phyloP scores from a whole-genome alignment of 1,284 basidiomycete genomes.

The Spongiforma sp. region DNA sequence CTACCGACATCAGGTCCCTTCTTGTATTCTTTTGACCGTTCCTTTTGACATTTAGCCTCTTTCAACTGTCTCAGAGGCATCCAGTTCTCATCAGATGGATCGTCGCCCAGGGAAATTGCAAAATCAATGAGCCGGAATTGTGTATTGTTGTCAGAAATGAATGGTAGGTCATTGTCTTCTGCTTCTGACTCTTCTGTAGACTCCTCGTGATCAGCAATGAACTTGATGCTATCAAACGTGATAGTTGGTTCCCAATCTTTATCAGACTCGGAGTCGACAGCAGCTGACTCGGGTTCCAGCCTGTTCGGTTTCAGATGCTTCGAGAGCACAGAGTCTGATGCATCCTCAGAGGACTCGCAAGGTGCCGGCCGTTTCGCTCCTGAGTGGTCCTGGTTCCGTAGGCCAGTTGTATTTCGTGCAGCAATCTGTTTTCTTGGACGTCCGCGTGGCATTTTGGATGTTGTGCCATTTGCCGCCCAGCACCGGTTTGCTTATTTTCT shows the following conservation, averaged over 20 bases:
- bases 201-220: neutral
- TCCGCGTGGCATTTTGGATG: neutral
- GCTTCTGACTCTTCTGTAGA: neutral
- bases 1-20: neutral
- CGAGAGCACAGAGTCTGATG: too few species aligned
- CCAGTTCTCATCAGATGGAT: neutral
- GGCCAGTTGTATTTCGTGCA: too few species aligned
- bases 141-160: neutral
- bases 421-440: neutral
- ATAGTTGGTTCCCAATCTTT: neutral
- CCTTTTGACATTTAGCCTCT: neutral
- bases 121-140: neutral
- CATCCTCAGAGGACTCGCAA: neutral
- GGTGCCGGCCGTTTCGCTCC: neutral
- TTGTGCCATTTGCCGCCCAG: neutral
- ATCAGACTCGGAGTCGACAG: neutral
- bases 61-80: neutral
- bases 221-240: neutral
- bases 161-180: neutral
- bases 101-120: neutral
- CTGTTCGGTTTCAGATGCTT: too few species aligned
- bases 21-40: neutral
- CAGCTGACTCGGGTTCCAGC: neutral
- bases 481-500: too few species aligned
- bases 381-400: neutral